Percentiles rank a stretch among this genome's conserved stretches.
Conservation (phyloP, 2,329 filamentous ascomycete species). For the Fusarium poae region DNA sequence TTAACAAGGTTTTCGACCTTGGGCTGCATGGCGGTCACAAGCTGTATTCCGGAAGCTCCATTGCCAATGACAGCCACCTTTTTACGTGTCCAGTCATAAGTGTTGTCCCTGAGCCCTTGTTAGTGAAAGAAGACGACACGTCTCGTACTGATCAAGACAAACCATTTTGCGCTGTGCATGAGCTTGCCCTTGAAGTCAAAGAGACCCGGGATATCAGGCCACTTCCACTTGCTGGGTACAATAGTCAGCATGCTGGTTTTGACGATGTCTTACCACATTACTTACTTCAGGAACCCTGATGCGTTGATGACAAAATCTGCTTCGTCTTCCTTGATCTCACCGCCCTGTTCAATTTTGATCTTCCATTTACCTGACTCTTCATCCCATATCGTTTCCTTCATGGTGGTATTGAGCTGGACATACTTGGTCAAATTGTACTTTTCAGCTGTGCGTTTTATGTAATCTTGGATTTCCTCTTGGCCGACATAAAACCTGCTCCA, state of each 20-base stretch:
- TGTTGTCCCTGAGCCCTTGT: not conserved
- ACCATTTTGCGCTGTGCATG: conserved; percentile 15
- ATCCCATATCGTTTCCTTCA: conserved; percentile 14
- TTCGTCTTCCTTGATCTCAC: conserved; percentile 10
- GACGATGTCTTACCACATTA: fast-evolving
- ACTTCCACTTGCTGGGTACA: conserved; percentile 10
- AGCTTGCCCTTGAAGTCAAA: conserved; percentile 19
- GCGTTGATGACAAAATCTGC: conserved; percentile 18
- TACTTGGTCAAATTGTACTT: conserved; percentile 14
- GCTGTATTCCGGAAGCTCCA: conserved; percentile 12
- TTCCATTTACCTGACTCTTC: conserved; percentile 10
- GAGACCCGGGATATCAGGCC: conserved; percentile 13
- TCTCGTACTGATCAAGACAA: fast-evolving
- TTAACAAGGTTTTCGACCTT: conserved; percentile 4
- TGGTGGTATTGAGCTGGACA: conserved; percentile 4
- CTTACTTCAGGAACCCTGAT: conserved; percentile 14
- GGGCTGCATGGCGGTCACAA: conserved; percentile 8
- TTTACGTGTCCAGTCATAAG: conserved; percentile 6
- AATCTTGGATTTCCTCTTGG: conserved; percentile 2
- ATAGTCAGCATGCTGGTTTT: not conserved
- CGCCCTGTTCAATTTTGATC: conserved; percentile 12
- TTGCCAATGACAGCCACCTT: conserved; percentile 12
- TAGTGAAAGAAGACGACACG: not conserved
- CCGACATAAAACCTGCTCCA: conserved; percentile 9
- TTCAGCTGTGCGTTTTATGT: conserved; percentile 10